Conservation (phyloP, 148 eudicot genomes). For the Selenicereus undatus region DNA sequence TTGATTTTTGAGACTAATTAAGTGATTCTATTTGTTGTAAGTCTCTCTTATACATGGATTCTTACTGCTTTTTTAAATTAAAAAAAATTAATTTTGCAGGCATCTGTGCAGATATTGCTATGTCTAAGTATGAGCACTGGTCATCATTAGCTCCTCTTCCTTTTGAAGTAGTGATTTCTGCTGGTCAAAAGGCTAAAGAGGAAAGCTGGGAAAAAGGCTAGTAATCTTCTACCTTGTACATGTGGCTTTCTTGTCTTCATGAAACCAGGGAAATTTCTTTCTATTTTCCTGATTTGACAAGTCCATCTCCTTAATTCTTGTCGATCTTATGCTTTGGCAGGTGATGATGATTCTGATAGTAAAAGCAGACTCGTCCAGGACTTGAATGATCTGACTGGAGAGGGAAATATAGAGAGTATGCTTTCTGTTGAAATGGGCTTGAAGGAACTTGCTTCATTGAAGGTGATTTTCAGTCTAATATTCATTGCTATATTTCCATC, state of each 20-base stretch:
- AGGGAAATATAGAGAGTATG: conserved; percentile 86
- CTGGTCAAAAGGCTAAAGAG: conserved; percentile 93
- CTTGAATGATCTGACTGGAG: conserved; percentile 71
- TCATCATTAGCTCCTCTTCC: conserved; percentile 96
- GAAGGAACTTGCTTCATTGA: conserved; percentile 79
- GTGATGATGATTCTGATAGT: conserved; percentile 43
- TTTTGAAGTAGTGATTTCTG: conserved; percentile 81
- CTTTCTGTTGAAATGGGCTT: conserved; percentile 93
- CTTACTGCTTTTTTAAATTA: conserved; percentile 11
- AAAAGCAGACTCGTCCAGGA: conserved; percentile 61
- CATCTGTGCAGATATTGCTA: conserved; percentile 81
- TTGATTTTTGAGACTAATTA: background rate
- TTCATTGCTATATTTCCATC: background rate
- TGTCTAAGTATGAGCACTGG: conserved; percentile 78
- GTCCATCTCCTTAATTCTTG: background rate
- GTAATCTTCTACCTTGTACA: conserved; percentile 16
- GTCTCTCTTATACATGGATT: background rate
- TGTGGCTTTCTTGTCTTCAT: background rate
- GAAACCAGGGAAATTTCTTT: background rate
- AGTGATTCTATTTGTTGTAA: background rate
- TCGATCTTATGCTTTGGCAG: conserved; percentile 31
- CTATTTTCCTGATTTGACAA: background rate
- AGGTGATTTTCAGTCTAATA: conserved; percentile 36
- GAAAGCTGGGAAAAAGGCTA: conserved; percentile 76
- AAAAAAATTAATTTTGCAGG: conserved; percentile 35